phyloP scores from a whole-genome alignment of 208 protist species.

The Crithidia thermophila region DNA sequence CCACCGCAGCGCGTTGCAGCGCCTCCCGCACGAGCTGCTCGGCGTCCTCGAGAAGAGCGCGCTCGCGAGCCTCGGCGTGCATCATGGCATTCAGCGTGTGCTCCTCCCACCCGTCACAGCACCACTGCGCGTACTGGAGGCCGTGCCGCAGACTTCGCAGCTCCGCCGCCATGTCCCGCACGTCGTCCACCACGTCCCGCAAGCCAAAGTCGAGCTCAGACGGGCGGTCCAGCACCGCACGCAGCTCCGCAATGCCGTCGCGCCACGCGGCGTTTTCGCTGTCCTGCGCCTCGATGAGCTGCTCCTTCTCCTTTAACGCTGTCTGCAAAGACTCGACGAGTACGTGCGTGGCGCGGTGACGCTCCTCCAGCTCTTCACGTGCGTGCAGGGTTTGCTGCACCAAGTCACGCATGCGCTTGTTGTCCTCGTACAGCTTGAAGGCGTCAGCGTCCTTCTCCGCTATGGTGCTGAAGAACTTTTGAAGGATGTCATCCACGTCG shows the following conservation, averaged over 20 bases:
- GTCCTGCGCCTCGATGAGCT: conserved; percentile 54
- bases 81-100: conserved; percentile 12
- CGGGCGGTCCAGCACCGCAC: conserved; percentile 40
- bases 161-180: conserved; percentile 35
- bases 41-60: conserved; percentile 26
- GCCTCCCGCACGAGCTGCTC: not conserved
- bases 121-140: conserved; percentile 27
- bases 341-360: conserved; percentile 33
- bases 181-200: conserved; percentile 44
- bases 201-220: conserved; percentile 53
- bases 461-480: conserved; percentile 73
- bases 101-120: conserved; percentile 21
- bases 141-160: conserved; percentile 22
- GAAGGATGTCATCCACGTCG: conserved; percentile 66
- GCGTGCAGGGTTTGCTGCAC: conserved; percentile 43
- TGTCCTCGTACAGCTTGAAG: conserved; percentile 71
- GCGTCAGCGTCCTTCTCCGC: conserved; percentile 79
- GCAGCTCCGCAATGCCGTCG: conserved; percentile 36
- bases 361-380: conserved; percentile 54
- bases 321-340: conserved; percentile 52
- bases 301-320: conserved; percentile 57
- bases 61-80: conserved; percentile 32
- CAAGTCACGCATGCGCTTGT: conserved; percentile 66
- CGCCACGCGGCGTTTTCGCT: conserved; percentile 35
- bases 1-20: not conserved